Evolutionary conservation across 208 protist genomes (phyloP).

Genomic region (Trypanosoma scelopori): DNA sequence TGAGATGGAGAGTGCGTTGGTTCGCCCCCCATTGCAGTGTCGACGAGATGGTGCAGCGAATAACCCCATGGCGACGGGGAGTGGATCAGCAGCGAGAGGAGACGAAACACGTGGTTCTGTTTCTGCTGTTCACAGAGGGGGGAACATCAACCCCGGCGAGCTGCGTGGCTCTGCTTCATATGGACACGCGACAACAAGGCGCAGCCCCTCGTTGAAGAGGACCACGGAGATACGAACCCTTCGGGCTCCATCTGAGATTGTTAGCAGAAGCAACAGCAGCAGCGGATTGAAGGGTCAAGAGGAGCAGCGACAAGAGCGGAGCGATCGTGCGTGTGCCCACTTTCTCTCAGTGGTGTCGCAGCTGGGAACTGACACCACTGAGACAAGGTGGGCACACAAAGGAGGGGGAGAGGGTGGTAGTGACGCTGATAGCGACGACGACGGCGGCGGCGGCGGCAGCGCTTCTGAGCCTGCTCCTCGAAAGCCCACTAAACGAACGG

Average conservation of each 20-base stretch:
- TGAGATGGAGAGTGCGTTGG: background rate
- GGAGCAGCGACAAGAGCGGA: too few relatives aligned
- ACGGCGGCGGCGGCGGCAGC: background rate
- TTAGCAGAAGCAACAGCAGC: background rate
- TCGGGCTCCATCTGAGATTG: constrained; percentile 16
- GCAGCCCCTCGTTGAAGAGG: background rate
- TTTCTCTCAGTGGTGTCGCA: background rate
- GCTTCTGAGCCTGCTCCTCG: background rate
- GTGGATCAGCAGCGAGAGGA: background rate
- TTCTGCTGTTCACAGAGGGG: too few relatives aligned
- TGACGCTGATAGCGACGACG: too few relatives aligned
- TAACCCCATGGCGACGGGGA: background rate
- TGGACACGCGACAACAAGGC: background rate
- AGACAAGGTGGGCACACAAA: background rate
- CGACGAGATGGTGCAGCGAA: background rate
- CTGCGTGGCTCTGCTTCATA: background rate
- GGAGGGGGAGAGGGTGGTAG: background rate
- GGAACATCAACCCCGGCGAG: background rate
- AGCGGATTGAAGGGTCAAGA: background rate
- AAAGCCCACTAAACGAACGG: background rate
- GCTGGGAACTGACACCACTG: background rate
- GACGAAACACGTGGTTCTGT: too few relatives aligned
- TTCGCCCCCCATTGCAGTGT: too few relatives aligned
- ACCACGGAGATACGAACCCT: constrained; percentile 12
- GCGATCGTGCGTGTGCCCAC: background rate